Conservation (phyloP, 2,329 filamentous ascomycete genomes). For the Bipolaris zeicola region DNA sequence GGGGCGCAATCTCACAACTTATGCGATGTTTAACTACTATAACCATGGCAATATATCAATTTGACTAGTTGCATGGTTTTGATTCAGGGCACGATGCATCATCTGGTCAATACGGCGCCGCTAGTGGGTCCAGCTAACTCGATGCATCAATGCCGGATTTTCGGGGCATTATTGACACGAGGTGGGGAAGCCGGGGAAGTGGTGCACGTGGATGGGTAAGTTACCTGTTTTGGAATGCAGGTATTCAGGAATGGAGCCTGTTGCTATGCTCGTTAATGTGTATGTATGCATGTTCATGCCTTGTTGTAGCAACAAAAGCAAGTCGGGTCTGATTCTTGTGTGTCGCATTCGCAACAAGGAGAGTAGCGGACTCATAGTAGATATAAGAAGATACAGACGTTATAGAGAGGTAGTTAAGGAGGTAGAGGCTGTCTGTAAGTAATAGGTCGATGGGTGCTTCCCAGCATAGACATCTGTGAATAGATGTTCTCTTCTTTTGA, state of each 20-base stretch:
- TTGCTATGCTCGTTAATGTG: too few relatives aligned
- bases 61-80: not conserved
- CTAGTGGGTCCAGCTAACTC: not conserved
- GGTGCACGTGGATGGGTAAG: not conserved
- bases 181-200: slow-evolving; percentile 17
- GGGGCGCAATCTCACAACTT: not conserved
- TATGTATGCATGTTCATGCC: too few relatives aligned
- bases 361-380: too few relatives aligned
- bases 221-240: not conserved
- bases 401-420: too few relatives aligned
- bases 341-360: too few relatives aligned
- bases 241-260: not conserved
- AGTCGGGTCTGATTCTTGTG: too few relatives aligned
- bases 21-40: not conserved
- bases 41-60: not conserved
- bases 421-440: too few relatives aligned
- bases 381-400: too few relatives aligned
- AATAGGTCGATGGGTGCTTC: too few relatives aligned
- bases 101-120: not conserved
- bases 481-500: too few relatives aligned
- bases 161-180: slow-evolving; percentile 24
- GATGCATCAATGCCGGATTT: slow-evolving; percentile 13
- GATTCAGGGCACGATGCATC: not conserved
- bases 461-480: too few relatives aligned
- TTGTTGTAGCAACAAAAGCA: too few relatives aligned